Evolutionary conservation across 805 yeast species (phyloP), one percentile per base, ranked within the genome.

Genomic region (Hermanozyma aechmeae): DNA sequence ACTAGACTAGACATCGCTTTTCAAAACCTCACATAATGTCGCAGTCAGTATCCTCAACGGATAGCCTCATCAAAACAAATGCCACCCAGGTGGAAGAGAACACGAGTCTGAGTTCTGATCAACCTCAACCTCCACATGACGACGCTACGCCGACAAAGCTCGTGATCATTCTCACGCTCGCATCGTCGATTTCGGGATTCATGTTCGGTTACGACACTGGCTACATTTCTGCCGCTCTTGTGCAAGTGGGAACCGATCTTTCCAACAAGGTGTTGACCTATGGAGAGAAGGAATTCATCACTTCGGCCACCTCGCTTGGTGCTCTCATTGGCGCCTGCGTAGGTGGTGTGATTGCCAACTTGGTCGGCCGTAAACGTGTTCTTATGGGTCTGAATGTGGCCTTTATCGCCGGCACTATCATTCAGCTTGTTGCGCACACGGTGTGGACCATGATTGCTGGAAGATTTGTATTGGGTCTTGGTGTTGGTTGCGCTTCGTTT

Each of bases 141-240:
- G 38, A 31, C 24, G 15, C 24, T 4, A 37, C 32, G 15, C 45
- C 45, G 22, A 37, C 92, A 8, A 55, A 64, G 6, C 56, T 82
- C 45, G 84, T 86, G 28, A 58, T 85, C 15, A 56, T 71, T 16
- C 56, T 86, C 29, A 82, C 95, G 1, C 62, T 77, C 28, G 76
- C 77, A 16, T 75, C 96, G 0, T 86, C 96, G 6, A 79, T 89
- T 38, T 86, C 96, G 0, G 97, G 97, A 2, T 85, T 87, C 57
- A 75, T 89, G 85, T 89, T 89, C 57, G 98, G 98, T 42, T 89
- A 89, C 50, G 98, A 89, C 54, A 89, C 97, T 1, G 97, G 97
- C 42, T 89, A 89, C 56, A 87, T 89, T 24, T 89, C 97, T 3
- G 78, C 93, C 13, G 96, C 96, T 0, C 65, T 89, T 45, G 95